A percentile compares a stretch with the other conserved stretches of the same genome.
Evolutionary conservation across 148 eudicot genomes (phyloP).

Genomic region (Diospyros kaki): DNA sequence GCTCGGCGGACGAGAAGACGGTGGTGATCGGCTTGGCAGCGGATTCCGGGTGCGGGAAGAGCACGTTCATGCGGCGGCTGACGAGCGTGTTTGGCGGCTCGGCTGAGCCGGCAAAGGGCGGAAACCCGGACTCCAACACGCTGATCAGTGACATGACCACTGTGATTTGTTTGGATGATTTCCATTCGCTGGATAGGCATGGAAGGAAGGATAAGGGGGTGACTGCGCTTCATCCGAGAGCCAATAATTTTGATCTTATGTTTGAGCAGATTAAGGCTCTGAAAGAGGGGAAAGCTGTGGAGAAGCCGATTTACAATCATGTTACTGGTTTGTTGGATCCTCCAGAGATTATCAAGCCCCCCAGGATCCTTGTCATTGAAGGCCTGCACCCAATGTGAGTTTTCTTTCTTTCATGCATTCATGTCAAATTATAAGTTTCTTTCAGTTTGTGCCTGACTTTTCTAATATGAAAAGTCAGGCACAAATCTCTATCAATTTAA

Average conservation of each 20-base stretch:
- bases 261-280: conserved; percentile 93
- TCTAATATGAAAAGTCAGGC: too few relatives aligned
- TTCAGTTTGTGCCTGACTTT: too few relatives aligned
- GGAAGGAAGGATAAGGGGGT: conserved; percentile 93
- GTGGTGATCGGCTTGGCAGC: conserved; percentile 92
- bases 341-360: conserved; percentile 89
- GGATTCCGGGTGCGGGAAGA: conserved; percentile 96
- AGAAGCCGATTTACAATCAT: conserved; percentile 95
- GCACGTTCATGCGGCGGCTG: conserved; percentile 92
- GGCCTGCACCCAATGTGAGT: conserved; percentile 99
- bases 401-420: too few relatives aligned
- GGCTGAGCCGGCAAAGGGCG: conserved; percentile 87
- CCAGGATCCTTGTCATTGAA: conserved; percentile 95
- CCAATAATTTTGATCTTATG: conserved; percentile 93
- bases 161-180: conserved; percentile 90
- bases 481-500: too few relatives aligned
- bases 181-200: conserved; percentile 79
- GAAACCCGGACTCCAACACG: conserved; percentile 93
- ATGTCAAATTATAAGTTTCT: not conserved
- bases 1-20: conserved; percentile 55
- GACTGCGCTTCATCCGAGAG: conserved; percentile 90
- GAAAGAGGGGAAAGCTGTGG: conserved; percentile 62
- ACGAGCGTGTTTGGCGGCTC: conserved; percentile 97
- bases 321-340: conserved; percentile 86
- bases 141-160: conserved; percentile 89